Conservation (phyloP, 164 flowering plant species). For the Cinnamomum chago region DNA sequence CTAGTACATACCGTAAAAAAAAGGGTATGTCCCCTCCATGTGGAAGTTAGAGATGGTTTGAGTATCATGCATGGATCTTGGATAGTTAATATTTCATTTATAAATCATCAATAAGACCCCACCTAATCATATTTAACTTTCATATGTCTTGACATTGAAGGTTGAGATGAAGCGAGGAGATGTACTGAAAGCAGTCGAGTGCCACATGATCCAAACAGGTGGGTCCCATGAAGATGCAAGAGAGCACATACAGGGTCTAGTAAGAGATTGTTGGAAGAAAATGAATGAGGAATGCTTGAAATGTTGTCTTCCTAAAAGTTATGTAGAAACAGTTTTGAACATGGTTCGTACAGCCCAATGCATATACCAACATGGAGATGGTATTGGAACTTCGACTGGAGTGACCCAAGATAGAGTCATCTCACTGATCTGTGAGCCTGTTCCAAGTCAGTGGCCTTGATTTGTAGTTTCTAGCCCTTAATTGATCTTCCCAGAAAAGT, state of each 20-base stretch:
- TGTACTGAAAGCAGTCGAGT: background rate
- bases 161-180: slow-evolving; percentile 4
- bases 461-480: no score
- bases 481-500: no score
- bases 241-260: background rate
- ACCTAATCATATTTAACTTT: background rate
- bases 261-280: background rate
- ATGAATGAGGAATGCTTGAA: slow-evolving; percentile 6
- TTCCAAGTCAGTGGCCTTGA: background rate
- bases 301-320: background rate
- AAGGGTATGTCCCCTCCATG: no score
- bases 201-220: background rate
- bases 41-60: no score
- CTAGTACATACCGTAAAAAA: no score
- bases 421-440: slow-evolving; percentile 2
- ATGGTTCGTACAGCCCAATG: slow-evolving; percentile 21
- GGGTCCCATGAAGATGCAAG: background rate
- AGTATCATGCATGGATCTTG: no score
- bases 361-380: slow-evolving; percentile 24
- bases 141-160: background rate
- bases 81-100: no score
- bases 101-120: no score
- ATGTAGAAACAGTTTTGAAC: slow-evolving; percentile 13
- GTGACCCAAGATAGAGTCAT: slow-evolving; percentile 6
- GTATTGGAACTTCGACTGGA: slow-evolving; percentile 18